Percentiles rank a stretch among this genome's conserved stretches.
These are phyloP conservation scores for Lachnellula cervina DNA, from an alignment of 2,329 filamentous ascomycete genomes.

Conservation along the genomic window DNA sequence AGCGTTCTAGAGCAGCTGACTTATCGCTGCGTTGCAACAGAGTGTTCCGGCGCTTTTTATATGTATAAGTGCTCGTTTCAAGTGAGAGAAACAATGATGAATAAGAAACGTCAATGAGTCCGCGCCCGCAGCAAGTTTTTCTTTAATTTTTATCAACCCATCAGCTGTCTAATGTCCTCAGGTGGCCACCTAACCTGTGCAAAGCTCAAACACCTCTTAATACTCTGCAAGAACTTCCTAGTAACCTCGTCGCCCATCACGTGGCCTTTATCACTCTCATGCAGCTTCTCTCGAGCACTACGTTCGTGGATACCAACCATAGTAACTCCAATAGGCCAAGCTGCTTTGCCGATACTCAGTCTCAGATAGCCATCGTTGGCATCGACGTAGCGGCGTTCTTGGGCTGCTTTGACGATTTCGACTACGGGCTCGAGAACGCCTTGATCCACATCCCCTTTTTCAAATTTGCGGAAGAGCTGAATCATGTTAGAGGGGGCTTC, in stretches of 20 bases:
- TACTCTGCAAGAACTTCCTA: conserved; percentile 93
- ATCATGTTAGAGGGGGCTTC: conserved; percentile 8
- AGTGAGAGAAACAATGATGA: too few relatives aligned
- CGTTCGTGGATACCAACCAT: conserved; percentile 99
- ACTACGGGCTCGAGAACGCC: conserved; percentile 76
- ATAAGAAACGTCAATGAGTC: too few relatives aligned
- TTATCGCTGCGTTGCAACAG: too few relatives aligned
- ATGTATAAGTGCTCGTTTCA: too few relatives aligned
- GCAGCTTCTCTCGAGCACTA: conserved; percentile 89
- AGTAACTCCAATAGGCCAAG: conserved; percentile 98
- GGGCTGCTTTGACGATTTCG: conserved; percentile 87
- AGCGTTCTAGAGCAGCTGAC: too few relatives aligned
- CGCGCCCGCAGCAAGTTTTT: too few relatives aligned
- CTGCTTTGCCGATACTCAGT: conserved; percentile 91
- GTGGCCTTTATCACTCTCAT: conserved; percentile 82
- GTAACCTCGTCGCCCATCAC: conserved; percentile 97
- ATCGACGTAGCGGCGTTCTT: conserved; percentile 88
- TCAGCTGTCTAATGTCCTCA: conserved; percentile 84
- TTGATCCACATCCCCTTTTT: conserved; percentile 73
- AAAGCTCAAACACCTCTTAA: conserved; percentile 94
- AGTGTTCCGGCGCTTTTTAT: too few relatives aligned
- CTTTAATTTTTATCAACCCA: conserved; percentile 56
- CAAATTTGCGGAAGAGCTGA: conserved; percentile 79
- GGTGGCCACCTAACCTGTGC: conserved; percentile 96
- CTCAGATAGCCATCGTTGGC: conserved; percentile 93